Evolutionary conservation across 768 basidiomycete genomes (phyloP).

Genomic region (Agaricus blazei): DNA sequence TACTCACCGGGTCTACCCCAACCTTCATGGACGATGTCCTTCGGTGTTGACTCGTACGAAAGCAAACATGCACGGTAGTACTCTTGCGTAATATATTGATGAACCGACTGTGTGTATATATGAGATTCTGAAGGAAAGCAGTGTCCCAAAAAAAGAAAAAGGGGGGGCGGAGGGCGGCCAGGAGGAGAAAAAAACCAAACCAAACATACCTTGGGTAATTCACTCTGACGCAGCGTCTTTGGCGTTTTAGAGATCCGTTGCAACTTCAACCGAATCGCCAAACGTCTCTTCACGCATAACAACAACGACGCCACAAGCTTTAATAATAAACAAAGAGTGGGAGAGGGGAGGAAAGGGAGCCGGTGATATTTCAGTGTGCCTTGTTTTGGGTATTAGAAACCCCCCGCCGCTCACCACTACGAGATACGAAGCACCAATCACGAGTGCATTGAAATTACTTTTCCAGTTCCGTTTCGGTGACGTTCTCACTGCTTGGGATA

Average conservation of each 20-base stretch:
- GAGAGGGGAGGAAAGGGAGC: too few relatives aligned
- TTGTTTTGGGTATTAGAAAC: too few relatives aligned
- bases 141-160: background rate
- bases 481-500: constrained; percentile 70
- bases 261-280: constrained; percentile 59
- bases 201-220: constrained; percentile 54
- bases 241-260: constrained; percentile 64
- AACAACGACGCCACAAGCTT: constrained; percentile 55
- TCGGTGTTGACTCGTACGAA: constrained; percentile 66
- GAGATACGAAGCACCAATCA: constrained; percentile 67
- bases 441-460: constrained; percentile 62
- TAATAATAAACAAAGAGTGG: background rate
- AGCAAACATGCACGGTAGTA: constrained; percentile 72
- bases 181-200: background rate
- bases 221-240: constrained; percentile 42
- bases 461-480: constrained; percentile 48
- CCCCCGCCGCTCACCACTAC: constrained; percentile 46
- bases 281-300: constrained; percentile 63
- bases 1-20: constrained; percentile 68
- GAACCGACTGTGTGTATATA: constrained; percentile 44
- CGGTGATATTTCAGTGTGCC: too few relatives aligned
- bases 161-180: background rate
- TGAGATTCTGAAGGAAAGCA: background rate
- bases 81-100: constrained; percentile 66
- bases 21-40: constrained; percentile 59